Base-by-base conservation (phyloP, 1,139 yeast genomes). In the Wickerhamomyces sp. region DNA sequence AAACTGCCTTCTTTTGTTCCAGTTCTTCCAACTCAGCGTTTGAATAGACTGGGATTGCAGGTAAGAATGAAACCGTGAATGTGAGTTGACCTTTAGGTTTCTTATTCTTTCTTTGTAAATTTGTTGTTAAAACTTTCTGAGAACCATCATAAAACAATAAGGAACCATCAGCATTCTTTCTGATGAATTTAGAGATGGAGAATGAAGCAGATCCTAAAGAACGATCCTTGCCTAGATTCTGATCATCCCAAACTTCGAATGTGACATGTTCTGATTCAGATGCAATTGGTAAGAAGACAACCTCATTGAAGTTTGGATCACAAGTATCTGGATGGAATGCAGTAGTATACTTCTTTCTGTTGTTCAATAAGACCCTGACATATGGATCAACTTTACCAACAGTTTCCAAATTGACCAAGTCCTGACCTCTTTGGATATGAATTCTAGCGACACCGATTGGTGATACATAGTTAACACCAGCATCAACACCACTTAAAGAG, bases 381-480 rank as follows among this genome's bases (percentile, higher is more conserved):
- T 83, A 84, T 7, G 94, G 93, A 63, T 85, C 91, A 56, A 84
- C 79, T 50, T 76, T 78, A 46, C 91, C 91, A 48, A 84, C 76
- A 7, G 76, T 66, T 59, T 81, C 86, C 58, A 80, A 66, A 55
- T 84, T 84, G 56, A 76, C 70, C 54, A 84, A 67, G 44, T 76
- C 76, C 14, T 62, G 63, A 15, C 84, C 86, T 33, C 71, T 67
- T 52, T 80, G 73, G 44, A 85, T 56, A 54, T 79, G 80, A 37
- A 85, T 61, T 66, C 84, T 78, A 33, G 81, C 61, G 42, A 80
- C 81, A 58, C 91, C 94, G 53, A 85, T 69, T 41, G 91, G 79
- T 7, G 84, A 77, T 51, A 70, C 68, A 50, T 71, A 69, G 46
- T 69, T 67, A 27, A 71, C 67, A 45, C 72, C 68, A 5, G 71